Base-by-base conservation (phyloP, 2,329 filamentous ascomycete genomes). In the Dothidotthia symphoricarpi region DNA sequence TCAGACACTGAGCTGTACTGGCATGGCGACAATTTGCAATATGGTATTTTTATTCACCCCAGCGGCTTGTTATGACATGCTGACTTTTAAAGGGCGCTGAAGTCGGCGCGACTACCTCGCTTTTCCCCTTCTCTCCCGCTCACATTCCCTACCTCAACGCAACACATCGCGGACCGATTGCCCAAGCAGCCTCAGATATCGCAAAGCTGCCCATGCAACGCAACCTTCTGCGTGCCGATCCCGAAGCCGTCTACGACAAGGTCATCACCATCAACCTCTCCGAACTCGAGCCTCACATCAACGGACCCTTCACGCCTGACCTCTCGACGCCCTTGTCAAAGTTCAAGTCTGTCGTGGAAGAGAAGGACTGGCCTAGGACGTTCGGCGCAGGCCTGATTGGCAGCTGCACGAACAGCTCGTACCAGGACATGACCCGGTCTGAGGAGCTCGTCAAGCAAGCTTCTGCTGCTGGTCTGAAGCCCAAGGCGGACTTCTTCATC, bases 361-460 rank as follows among this genome's bases (percentile, higher is more conserved):
- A 85, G 55, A 88, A 96, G 68, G 74, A 85, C 34, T 98, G 93
- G 93, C 93, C 93, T 2, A 80, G 87, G 63, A 88, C 84, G 47
- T 85, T 98, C 45, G 93, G 89, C 10, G 91, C 93, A 16, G 90
- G 90, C 34, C 78, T 98, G 37, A 98, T 98, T 63, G 93, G 93
- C 44, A 95, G 89, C 72, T 98, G 93, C 76, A 98, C 93, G 34
- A 98, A 98, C 77, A 95, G 88, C 67, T 97, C 93, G 2, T 98
- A 97, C 68, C 86, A 96, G 70, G 93, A 98, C 66, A 98, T 98
- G 93, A 94, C 90, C 24, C 85, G 91, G 45, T 88, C 90, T 11
- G 91, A 96, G 70, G 82, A 89, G 61, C 80, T 98, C 39, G 88
- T 97, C 41, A 90, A 91, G 68, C 90, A 96, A 68, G 93, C 93